Conservation (phyloP, 768 basidiomycete genomes). For the Tremella yokohamensis region DNA sequence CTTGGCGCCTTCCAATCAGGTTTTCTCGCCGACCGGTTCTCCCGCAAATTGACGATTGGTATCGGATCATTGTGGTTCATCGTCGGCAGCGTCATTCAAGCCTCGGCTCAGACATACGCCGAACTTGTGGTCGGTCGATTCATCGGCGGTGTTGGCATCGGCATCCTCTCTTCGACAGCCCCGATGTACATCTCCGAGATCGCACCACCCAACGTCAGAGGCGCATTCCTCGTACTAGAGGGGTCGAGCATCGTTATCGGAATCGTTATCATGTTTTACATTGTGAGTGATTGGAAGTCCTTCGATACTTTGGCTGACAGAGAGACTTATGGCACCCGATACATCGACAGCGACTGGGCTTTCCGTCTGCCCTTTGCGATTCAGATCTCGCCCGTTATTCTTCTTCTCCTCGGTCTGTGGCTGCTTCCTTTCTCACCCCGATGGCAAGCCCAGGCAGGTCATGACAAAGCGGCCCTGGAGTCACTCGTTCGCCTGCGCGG, state of each 20-base stretch:
- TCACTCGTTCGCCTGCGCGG: slow-evolving; percentile 16
- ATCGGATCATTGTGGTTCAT: slow-evolving; percentile 16
- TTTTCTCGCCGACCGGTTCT: slow-evolving; percentile 15
- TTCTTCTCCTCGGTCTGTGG: slow-evolving; percentile 10
- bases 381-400: slow-evolving; percentile 4
- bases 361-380: slow-evolving; percentile 14
- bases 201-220: slow-evolving; percentile 17
- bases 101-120: not conserved
- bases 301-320: slow-evolving; percentile 2
- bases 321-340: not conserved
- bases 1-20: slow-evolving; percentile 12
- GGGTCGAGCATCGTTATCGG: slow-evolving; percentile 12
- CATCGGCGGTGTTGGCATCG: slow-evolving; percentile 18
- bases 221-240: slow-evolving; percentile 13
- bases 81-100: slow-evolving; percentile 11
- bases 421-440: slow-evolving; percentile 23
- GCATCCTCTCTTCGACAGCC: slow-evolving; percentile 8
- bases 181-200: slow-evolving; percentile 21
- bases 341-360: slow-evolving; percentile 7
- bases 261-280: not conserved
- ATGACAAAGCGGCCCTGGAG: slow-evolving; percentile 18
- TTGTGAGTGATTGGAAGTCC: slow-evolving; percentile 6
- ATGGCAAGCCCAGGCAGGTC: slow-evolving; percentile 27
- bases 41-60: slow-evolving; percentile 2
- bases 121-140: slow-evolving; percentile 10